Evolutionary conservation across 2,329 filamentous ascomycete genomes (phyloP).

Genomic region (Lachnellula occidentalis): DNA sequence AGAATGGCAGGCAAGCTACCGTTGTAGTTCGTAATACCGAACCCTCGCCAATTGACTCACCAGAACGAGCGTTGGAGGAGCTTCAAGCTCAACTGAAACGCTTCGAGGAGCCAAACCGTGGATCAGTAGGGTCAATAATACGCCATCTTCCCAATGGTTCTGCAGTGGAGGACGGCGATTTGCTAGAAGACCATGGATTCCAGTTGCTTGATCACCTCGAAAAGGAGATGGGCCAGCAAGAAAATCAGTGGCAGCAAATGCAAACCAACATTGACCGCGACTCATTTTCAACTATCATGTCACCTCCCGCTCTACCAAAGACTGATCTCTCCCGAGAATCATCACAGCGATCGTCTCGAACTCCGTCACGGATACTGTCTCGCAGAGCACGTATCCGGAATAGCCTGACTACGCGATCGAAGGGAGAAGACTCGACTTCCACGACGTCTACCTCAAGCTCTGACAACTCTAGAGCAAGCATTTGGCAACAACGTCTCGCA

Average conservation of each 20-base stretch:
- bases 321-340: slow-evolving; percentile 14
- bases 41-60: slow-evolving; percentile 26
- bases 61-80: slow-evolving; percentile 24
- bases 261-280: slow-evolving; percentile 43
- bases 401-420: slow-evolving; percentile 24
- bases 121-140: slow-evolving; percentile 25
- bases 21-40: slow-evolving; percentile 37
- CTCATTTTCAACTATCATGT: slow-evolving; percentile 23
- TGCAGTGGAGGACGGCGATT: background rate
- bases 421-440: slow-evolving; percentile 23
- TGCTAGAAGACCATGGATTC: slow-evolving; percentile 13
- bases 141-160: slow-evolving; percentile 17
- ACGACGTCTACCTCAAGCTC: slow-evolving; percentile 31
- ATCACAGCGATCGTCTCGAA: slow-evolving; percentile 31
- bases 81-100: slow-evolving; percentile 30
- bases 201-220: slow-evolving; percentile 53
- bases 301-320: slow-evolving; percentile 16
- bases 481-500: slow-evolving; percentile 42
- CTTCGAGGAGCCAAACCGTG: slow-evolving; percentile 27
- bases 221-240: slow-evolving; percentile 55
- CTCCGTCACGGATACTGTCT: slow-evolving; percentile 36
- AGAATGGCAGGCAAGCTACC: slow-evolving; percentile 36
- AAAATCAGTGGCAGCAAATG: slow-evolving; percentile 54
- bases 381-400: slow-evolving; percentile 35
- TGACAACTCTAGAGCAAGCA: slow-evolving; percentile 32